These are phyloP conservation scores for Phanerochaete sordida DNA, from an alignment of 768 basidiomycete genomes.

Conservation along the genomic window DNA sequence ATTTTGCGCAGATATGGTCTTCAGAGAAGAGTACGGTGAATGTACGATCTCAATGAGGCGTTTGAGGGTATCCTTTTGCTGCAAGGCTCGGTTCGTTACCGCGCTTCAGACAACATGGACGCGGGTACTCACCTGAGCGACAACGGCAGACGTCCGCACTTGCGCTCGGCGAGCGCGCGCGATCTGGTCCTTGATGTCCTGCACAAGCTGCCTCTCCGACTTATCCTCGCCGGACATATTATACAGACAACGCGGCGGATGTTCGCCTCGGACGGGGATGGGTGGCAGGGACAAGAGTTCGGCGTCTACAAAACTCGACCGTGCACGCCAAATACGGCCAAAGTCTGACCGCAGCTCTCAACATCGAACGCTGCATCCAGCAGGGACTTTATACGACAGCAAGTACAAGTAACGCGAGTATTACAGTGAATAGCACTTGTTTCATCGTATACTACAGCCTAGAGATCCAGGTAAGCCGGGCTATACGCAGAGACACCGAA, in stretches of 20 bases:
- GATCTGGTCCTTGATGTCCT: constrained; percentile 38
- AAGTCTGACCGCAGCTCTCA: background rate
- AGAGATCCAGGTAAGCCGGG: no score
- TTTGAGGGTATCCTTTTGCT: constrained; percentile 52
- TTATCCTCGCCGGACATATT: constrained; percentile 24
- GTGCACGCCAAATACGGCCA: constrained; percentile 1
- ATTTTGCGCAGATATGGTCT: constrained; percentile 54
- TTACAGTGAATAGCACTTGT: no score
- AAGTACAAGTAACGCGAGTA: no score
- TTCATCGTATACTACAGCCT: no score
- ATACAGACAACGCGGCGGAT: background rate
- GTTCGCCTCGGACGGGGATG: background rate
- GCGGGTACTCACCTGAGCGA: constrained; percentile 24
- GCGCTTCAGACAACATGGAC: constrained; percentile 6
- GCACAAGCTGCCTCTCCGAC: constrained; percentile 31
- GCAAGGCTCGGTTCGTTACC: background rate
- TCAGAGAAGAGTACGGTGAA: constrained; percentile 42
- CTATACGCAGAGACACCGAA: no score
- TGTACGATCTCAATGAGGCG: constrained; percentile 54
- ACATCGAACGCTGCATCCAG: no score
- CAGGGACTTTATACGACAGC: no score
- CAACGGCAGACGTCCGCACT: constrained; percentile 36
- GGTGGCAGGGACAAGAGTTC: background rate
- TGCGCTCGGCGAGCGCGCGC: constrained; percentile 39
- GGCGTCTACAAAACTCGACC: constrained; percentile 1